Conservation (phyloP, 768 basidiomycete species). For the Boletus subparvulus region DNA sequence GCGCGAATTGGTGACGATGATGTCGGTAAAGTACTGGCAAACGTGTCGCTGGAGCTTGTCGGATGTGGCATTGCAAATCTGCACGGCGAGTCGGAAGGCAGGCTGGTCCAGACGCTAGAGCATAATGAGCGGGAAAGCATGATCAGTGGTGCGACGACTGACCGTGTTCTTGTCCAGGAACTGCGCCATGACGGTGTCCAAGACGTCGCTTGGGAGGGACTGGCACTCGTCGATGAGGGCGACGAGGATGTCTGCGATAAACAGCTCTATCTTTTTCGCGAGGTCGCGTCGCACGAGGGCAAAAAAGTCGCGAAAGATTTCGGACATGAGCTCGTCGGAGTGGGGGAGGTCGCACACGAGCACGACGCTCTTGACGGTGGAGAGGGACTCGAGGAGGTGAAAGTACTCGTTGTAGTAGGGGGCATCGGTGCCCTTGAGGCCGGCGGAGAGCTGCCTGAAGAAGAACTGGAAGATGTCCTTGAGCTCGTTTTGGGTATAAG, state of each 20-base stretch:
- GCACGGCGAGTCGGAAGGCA: conserved; percentile 77
- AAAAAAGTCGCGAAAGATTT: conserved; percentile 85
- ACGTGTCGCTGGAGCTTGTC: conserved; percentile 89
- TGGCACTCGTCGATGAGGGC: conserved; percentile 87
- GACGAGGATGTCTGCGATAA: conserved; percentile 86
- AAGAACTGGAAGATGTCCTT: conserved; percentile 98
- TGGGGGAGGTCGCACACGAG: conserved; percentile 89
- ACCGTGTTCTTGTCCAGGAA: conserved; percentile 80
- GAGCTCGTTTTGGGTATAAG: conserved; percentile 85
- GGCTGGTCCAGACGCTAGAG: conserved; percentile 66
- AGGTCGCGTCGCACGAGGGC: conserved; percentile 70
- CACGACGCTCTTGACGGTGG: conserved; percentile 92
- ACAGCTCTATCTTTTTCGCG: conserved; percentile 80
- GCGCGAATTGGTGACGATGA: conserved; percentile 61
- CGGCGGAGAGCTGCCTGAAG: conserved; percentile 76
- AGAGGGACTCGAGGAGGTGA: conserved; percentile 90
- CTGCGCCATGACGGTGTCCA: conserved; percentile 82
- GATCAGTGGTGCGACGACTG: conserved; percentile 25
- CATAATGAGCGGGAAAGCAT: background rate
- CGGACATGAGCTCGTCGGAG: conserved; percentile 78
- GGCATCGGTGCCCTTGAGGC: conserved; percentile 72
- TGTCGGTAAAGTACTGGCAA: conserved; percentile 90
- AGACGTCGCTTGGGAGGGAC: conserved; percentile 70
- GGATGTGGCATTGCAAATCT: conserved; percentile 79
- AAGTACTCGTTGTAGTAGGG: conserved; percentile 93